Evolutionary conservation across 208 protist species (phyloP).

Genomic region (Paratrypanosoma confusum): DNA sequence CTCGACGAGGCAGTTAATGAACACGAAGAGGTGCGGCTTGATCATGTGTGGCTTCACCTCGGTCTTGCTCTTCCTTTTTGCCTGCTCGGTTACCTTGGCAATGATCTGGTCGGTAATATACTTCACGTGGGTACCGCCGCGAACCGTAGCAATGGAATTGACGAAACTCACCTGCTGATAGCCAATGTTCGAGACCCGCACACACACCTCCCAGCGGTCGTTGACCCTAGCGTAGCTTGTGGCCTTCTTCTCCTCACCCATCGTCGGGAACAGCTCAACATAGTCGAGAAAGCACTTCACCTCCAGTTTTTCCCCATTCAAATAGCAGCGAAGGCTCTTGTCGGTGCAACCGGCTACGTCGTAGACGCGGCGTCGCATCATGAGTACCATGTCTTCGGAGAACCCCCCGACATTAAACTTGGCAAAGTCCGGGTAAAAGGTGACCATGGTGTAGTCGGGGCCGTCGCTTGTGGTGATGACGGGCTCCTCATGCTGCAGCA

Average conservation of each 20-base stretch:
- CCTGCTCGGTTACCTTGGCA: conserved; percentile 74
- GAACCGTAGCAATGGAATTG: conserved; percentile 98
- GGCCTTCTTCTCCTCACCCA: conserved; percentile 74
- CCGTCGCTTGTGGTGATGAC: conserved; percentile 67
- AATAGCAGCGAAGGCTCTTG: conserved; percentile 88
- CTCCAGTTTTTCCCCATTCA: conserved; percentile 93
- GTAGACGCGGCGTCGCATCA: conserved; percentile 97
- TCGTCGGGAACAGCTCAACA: conserved; percentile 91
- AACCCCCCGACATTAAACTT: conserved; percentile 95
- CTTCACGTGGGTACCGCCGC: conserved; percentile 99
- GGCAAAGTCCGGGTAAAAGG: conserved; percentile 97
- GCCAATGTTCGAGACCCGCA: conserved; percentile 87
- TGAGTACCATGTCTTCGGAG: conserved; percentile 93
- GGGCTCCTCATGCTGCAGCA: conserved; percentile 89
- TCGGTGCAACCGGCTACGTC: conserved; percentile 97
- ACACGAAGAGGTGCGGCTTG: conserved; percentile 97
- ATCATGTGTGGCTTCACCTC: conserved; percentile 96
- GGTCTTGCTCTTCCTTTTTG: conserved; percentile 96
- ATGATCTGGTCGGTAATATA: conserved; percentile 96
- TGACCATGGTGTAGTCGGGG: conserved; percentile 97
- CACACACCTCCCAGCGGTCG: conserved; percentile 97
- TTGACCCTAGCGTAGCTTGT: conserved; percentile 76
- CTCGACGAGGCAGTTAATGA: conserved; percentile 98
- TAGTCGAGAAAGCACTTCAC: conserved; percentile 97
- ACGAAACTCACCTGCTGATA: conserved; percentile 99